Evolutionary conservation across 345 rosid species (phyloP).

Genomic region (Citrus trifoliata): DNA sequence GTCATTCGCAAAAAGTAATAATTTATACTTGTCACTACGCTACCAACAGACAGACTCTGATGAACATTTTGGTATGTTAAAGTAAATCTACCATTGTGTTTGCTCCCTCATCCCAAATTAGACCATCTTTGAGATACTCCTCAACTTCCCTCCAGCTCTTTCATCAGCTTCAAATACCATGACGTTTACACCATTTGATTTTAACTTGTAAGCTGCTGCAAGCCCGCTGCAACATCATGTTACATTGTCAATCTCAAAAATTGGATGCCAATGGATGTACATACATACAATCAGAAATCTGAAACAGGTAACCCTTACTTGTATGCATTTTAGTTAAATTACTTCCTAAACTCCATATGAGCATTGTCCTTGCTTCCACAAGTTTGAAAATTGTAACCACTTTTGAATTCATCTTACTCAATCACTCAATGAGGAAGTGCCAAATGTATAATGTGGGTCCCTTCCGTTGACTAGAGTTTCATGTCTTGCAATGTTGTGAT

Average conservation of each 20-base stretch:
- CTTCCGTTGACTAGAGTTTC: background rate
- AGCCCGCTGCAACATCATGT: constrained; percentile 55
- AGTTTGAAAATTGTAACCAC: background rate
- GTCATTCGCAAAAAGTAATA: background rate
- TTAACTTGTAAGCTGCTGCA: constrained; percentile 91
- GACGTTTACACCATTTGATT: constrained; percentile 69
- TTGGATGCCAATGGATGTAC: background rate
- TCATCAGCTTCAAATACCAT: constrained; percentile 83
- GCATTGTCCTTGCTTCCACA: background rate
- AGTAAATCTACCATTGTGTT: constrained; percentile 68
- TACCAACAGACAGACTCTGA: background rate
- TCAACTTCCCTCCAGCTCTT: constrained; percentile 82
- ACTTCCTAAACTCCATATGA: background rate
- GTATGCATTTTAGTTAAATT: background rate
- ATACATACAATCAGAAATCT: background rate
- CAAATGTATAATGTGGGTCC: background rate
- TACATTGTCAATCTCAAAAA: background rate
- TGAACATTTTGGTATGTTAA: background rate
- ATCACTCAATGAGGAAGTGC: background rate
- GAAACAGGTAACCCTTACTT: background rate
- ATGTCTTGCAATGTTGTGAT: background rate
- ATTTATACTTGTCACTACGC: background rate
- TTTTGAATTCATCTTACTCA: background rate
- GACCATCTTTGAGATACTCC: constrained; percentile 58
- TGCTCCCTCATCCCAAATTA: constrained; percentile 95